Percentiles rank a stretch among this genome's conserved stretches.
Conservation (phyloP, 2,329 filamentous ascomycete genomes). For the Dichotomopilus funicola region DNA sequence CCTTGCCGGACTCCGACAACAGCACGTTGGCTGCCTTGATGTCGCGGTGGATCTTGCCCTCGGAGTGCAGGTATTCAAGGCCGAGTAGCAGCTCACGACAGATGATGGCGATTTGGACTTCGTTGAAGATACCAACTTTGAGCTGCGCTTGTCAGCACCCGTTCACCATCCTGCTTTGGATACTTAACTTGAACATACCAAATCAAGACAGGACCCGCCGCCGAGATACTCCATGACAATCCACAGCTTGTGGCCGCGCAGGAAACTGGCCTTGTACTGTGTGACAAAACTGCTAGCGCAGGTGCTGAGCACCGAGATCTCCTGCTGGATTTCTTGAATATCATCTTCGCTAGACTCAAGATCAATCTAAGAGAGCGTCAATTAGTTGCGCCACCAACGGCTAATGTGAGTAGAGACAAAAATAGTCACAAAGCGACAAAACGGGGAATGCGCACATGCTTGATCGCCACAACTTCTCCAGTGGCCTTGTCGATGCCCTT, state of each 20-base stretch:
- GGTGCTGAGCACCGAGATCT: constrained; percentile 90
- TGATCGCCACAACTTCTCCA: constrained; percentile 91
- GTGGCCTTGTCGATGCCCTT: constrained; percentile 89
- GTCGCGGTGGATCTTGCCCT: constrained; percentile 93
- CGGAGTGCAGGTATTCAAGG: constrained; percentile 85
- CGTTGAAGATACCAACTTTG: constrained; percentile 82
- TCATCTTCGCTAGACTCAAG: constrained; percentile 98
- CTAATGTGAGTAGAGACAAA: too few species aligned
- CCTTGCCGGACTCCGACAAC: constrained; percentile 82
- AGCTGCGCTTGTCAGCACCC: constrained; percentile 49
- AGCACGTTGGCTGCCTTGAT: constrained; percentile 96
- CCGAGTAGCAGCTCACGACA: constrained; percentile 86
- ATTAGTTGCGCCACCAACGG: too few species aligned
- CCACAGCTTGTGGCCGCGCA: constrained; percentile 96
- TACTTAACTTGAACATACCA: constrained; percentile 50
- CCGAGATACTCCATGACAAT: constrained; percentile 99
- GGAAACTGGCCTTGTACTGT: constrained; percentile 92
- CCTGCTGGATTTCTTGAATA: constrained; percentile 95
- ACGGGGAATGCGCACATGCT: constrained; percentile 61
- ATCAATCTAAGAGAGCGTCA: constrained; percentile 64
- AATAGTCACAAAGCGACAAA: too few species aligned
- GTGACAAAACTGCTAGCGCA: constrained; percentile 92
- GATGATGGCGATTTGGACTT: constrained; percentile 88
- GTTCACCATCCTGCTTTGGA: neutral
- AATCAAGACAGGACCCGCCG: constrained; percentile 87